Conservation (phyloP, 2,329 filamentous ascomycete species). For the Paramyrothecium sp. region DNA sequence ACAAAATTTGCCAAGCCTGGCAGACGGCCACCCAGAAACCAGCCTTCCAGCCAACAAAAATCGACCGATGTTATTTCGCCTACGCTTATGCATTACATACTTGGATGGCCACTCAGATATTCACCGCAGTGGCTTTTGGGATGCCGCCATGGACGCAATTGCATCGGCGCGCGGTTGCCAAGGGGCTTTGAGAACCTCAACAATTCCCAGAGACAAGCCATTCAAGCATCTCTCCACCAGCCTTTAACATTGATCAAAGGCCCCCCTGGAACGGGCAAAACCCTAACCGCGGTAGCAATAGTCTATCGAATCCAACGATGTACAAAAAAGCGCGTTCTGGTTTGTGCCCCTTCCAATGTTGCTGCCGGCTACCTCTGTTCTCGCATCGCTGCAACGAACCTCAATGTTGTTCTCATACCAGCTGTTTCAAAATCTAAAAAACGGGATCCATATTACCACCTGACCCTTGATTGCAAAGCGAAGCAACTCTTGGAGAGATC, state of each 20-base stretch:
- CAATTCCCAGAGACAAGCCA: conserved; percentile 91
- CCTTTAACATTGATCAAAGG: conserved; percentile 95
- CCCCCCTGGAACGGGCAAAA: conserved; percentile 96
- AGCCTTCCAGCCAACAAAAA: too few relatives aligned
- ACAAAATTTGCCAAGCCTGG: conserved; percentile 98
- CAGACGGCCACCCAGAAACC: conserved; percentile 94
- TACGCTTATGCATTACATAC: too few relatives aligned
- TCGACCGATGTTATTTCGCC: too few relatives aligned
- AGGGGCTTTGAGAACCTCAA: conserved; percentile 93
- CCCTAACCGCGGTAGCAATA: conserved; percentile 97
- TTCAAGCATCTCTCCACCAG: conserved; percentile 91
- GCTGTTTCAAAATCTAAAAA: conserved; percentile 98
- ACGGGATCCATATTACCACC: conserved; percentile 94
- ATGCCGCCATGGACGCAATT: conserved; percentile 93
- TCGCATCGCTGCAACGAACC: conserved; percentile 87
- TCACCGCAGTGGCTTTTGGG: conserved; percentile 92
- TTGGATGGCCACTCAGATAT: conserved; percentile 92
- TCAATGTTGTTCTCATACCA: conserved; percentile 97
- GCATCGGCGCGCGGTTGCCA: conserved; percentile 95
- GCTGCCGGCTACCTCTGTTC: conserved; percentile 98
- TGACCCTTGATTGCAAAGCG: conserved; percentile 94
- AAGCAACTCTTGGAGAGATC: conserved; percentile 85
- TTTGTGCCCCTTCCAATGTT: conserved; percentile 97
- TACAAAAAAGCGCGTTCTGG: conserved; percentile 89
- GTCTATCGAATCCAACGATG: conserved; percentile 97